A percentile compares a stretch with the other conserved stretches of the same genome.
Evolutionary conservation across 2,329 filamentous ascomycete species (phyloP).

Genomic region (Sporothrix brasiliensis): DNA sequence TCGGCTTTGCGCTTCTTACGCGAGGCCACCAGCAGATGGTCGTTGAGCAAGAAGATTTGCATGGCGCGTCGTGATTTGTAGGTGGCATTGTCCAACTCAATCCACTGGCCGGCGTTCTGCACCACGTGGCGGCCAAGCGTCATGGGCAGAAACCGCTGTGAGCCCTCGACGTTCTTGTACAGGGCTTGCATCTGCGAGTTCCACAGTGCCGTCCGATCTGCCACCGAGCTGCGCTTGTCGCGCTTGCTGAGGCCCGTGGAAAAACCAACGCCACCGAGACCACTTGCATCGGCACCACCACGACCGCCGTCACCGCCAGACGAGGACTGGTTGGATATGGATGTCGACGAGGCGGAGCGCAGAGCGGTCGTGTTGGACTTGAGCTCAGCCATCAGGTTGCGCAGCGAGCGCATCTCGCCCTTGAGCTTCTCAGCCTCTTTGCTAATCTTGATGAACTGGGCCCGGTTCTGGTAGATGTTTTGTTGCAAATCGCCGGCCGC

Average conservation of each 20-base stretch:
- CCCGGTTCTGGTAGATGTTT: constrained; percentile 94
- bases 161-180: constrained; percentile 97
- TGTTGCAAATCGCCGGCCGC: constrained; percentile 86
- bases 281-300: constrained; percentile 48
- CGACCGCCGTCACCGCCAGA: constrained; percentile 2
- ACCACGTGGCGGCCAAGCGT: constrained; percentile 90
- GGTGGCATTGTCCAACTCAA: constrained; percentile 94
- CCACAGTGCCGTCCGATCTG: constrained; percentile 67
- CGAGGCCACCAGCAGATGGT: constrained; percentile 87
- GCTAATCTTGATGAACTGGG: constrained; percentile 98
- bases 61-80: constrained; percentile 91
- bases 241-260: constrained; percentile 63
- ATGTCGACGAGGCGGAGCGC: constrained; percentile 59
- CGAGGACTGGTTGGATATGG: constrained; percentile 36
- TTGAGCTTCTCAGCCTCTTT: constrained; percentile 99
- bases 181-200: constrained; percentile 76
- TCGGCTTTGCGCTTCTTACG: constrained; percentile 91
- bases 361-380: constrained; percentile 74
- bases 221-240: constrained; percentile 88
- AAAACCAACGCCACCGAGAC: constrained; percentile 54
- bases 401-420: constrained; percentile 87
- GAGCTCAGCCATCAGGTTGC: constrained; percentile 89
- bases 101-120: constrained; percentile 89
- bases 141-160: constrained; percentile 93
- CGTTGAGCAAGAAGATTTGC: constrained; percentile 89